Evolutionary conservation across 139 green algal species (phyloP).

Genomic region (Micromonas pusilla): DNA sequence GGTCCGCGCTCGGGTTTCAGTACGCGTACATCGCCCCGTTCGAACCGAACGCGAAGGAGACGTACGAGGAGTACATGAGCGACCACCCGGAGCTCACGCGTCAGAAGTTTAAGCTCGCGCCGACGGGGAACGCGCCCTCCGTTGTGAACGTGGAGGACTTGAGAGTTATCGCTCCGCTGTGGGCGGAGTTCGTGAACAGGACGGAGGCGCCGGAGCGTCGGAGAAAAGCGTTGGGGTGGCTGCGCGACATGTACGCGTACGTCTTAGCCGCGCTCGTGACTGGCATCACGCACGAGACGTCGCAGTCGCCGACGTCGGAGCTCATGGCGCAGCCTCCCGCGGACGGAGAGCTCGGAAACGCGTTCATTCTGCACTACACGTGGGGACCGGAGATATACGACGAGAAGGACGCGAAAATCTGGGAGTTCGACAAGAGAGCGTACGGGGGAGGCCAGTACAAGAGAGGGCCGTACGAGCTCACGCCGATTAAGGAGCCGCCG

Average conservation of each 20-base stretch:
- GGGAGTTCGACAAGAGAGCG: constrained; percentile 31
- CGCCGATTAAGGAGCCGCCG: not conserved
- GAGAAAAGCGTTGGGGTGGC: constrained; percentile 60
- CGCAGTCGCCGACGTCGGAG: not conserved
- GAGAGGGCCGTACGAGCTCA: constrained; percentile 8
- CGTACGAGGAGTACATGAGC: constrained; percentile 27
- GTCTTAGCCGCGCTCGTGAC: constrained; percentile 30
- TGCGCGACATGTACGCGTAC: constrained; percentile 89
- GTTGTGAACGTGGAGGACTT: constrained; percentile 55
- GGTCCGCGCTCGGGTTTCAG: constrained; percentile 7
- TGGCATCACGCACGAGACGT: not conserved
- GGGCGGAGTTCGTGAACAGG: constrained; percentile 11
- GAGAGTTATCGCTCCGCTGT: constrained; percentile 38
- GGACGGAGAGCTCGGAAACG: constrained; percentile 56
- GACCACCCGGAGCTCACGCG: constrained; percentile 31
- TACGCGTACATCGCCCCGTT: constrained; percentile 28
- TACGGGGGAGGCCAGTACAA: constrained; percentile 29
- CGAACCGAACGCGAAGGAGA: not conserved
- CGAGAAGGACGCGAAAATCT: constrained; percentile 16
- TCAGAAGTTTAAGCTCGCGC: constrained; percentile 37
- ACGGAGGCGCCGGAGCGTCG: constrained; percentile 5
- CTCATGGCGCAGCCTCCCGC: constrained; percentile 77
- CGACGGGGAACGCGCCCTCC: constrained; percentile 58
- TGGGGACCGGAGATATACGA: constrained; percentile 50
- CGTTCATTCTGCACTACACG: constrained; percentile 82